These are phyloP conservation scores for Vaccinium macrocarpon DNA, from an alignment of 148 eudicot species.

Conservation along the genomic window DNA sequence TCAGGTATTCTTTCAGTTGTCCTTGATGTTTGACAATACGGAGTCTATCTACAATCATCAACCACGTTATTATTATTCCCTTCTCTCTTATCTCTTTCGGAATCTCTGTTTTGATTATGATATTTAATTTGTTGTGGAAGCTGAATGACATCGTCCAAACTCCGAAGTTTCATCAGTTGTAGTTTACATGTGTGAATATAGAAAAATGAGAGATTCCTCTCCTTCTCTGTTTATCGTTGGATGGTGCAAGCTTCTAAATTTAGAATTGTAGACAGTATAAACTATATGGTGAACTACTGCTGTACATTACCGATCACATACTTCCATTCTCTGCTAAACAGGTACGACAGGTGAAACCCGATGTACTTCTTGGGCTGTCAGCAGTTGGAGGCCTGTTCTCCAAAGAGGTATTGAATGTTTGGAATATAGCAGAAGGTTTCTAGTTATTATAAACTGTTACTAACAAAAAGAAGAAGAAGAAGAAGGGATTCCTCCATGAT, in stretches of 20 bases:
- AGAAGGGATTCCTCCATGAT: neutral
- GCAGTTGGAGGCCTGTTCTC: constrained; percentile 95
- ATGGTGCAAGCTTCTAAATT: neutral
- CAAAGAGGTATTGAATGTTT: constrained; percentile 52
- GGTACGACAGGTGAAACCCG: constrained; percentile 87
- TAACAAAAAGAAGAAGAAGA: neutral
- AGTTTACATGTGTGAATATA: constrained; percentile 7
- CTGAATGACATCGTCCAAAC: neutral
- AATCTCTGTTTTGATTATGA: neutral
- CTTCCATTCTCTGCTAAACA: constrained; percentile 27
- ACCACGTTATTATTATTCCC: neutral
- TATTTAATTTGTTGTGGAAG: neutral
- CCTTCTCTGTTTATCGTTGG: neutral
- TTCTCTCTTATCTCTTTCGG: neutral
- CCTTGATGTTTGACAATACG: neutral
- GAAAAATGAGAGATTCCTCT: neutral
- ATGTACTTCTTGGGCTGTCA: constrained; percentile 96
- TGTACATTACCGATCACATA: constrained; percentile 5
- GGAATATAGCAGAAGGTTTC: constrained; percentile 4
- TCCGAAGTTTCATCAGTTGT: neutral
- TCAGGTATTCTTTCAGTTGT: neutral
- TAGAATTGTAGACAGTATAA: neutral
- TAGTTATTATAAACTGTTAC: neutral
- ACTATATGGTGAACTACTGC: neutral
- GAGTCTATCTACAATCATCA: neutral